Evolutionary conservation across 805 yeast species (phyloP).

Genomic region (Maudiozyma pseudohumilis): DNA sequence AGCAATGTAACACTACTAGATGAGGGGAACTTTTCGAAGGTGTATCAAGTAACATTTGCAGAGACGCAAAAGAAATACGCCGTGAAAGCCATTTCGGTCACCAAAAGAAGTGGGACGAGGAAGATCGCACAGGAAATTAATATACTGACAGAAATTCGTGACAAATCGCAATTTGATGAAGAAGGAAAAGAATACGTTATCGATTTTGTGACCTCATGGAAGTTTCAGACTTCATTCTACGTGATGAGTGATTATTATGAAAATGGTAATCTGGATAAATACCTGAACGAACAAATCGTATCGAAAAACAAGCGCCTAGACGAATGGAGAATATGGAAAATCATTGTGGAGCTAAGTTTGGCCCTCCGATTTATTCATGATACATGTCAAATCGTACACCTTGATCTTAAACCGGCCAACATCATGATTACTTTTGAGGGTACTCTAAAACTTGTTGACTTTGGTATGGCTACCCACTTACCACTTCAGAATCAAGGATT

Average conservation of each 20-base stretch:
- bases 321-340: conserved; percentile 98
- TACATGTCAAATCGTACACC: conserved; percentile 62
- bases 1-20: conserved; percentile 65
- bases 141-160: conserved; percentile 19
- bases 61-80: conserved; percentile 55
- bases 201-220: conserved; percentile 80
- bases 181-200: conserved; percentile 70
- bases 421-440: conserved; percentile 93
- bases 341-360: conserved; percentile 67
- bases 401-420: conserved; percentile 93
- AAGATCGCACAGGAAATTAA: conserved; percentile 27
- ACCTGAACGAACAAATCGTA: conserved; percentile 67
- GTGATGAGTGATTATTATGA: conserved; percentile 94
- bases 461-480: conserved; percentile 80
- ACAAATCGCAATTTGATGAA: conserved; percentile 36
- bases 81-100: conserved; percentile 71
- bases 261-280: conserved; percentile 80
- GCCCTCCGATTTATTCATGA: conserved; percentile 78
- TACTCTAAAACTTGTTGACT: conserved; percentile 86
- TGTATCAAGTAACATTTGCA: conserved; percentile 68
- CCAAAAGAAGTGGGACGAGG: conserved; percentile 19
- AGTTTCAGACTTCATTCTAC: conserved; percentile 60
- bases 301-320: conserved; percentile 53
- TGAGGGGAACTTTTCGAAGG: conserved; percentile 82
- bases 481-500: conserved; percentile 56